Base-by-base conservation (phyloP, 495 filamentous ascomycete species). In the Trichocladium uniseriatum region DNA sequence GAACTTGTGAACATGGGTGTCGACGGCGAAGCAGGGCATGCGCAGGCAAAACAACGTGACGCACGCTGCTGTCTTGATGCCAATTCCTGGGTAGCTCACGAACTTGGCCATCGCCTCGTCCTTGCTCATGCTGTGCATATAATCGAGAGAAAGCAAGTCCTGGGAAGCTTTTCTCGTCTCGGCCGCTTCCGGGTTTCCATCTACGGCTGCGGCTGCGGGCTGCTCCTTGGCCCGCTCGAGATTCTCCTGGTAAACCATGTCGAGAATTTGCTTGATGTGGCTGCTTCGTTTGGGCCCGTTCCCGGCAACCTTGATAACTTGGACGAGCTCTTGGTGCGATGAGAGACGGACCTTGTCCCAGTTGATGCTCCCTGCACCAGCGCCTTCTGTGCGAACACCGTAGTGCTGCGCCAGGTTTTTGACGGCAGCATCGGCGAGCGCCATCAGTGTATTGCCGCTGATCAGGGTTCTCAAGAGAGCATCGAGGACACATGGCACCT, bases 401-500 rank as follows among this genome's bases (percentile, higher is more conserved):
- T 89, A 97, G 16, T 64, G 72, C 38, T 79, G 54, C 2, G 83
- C 79, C 1, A 96, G 70, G 1, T 81, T 87, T 50, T 81, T 67
- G 49, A 96, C 83, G 7, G 89, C 84, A 34, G 63, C 68, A 49
- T 81, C 75, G 5, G 85, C 78, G 48, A 87, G 85, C 5, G 59
- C 76, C 45, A 78, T 75, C 0, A 78, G 80, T 0, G 87, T 92
- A 6, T 83, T 80, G 0, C 84, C 85, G 61, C 87, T 94, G 20
- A 95, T 74, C 5, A 83, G 60, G 0, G 89, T 95, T 20, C 89
- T 78, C 19, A 95, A 77, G 0, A 98, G 69, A 0, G 90, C 92
- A 60, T 97, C 92, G 0, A 98, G 74, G 1, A 96, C 81, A 16
- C 82, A 91, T 0, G 91, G 91, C 0, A 96, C 92, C 63, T 98